phyloP scores from a whole-genome alignment of 768 basidiomycete genomes.

The Tephrocybe sp. region DNA sequence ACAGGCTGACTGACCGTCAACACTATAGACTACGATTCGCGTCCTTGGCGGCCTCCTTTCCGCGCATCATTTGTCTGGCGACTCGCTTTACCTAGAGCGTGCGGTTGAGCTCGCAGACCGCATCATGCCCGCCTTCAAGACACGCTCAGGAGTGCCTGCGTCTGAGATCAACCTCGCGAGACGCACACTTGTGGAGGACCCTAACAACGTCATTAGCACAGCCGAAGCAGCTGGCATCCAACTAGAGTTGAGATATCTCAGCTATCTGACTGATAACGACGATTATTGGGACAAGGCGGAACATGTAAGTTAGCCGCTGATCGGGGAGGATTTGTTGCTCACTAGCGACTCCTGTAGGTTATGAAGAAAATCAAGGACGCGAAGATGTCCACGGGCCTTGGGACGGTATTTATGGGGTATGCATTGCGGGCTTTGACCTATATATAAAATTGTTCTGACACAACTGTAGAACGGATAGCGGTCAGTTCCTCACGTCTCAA shows the following conservation, averaged over 20 bases:
- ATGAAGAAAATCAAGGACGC: constrained; percentile 71
- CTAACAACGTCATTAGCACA: constrained; percentile 67
- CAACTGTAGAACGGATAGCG: constrained; percentile 35
- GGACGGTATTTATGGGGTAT: constrained; percentile 84
- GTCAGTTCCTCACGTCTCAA: constrained; percentile 58
- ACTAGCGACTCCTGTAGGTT: constrained; percentile 34
- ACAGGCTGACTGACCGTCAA: background rate
- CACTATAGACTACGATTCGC: constrained; percentile 81
- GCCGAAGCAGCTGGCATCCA: constrained; percentile 88
- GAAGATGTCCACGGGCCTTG: constrained; percentile 66
- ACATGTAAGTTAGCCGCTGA: constrained; percentile 39
- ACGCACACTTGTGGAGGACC: constrained; percentile 61
- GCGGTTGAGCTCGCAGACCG: constrained; percentile 85
- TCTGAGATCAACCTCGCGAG: constrained; percentile 73
- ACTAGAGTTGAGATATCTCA: constrained; percentile 88
- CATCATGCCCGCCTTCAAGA: constrained; percentile 80
- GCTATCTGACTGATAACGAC: constrained; percentile 71
- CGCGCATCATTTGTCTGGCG: constrained; percentile 81
- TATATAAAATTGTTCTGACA: background rate
- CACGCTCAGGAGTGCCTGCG: constrained; percentile 77
- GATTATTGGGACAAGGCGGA: constrained; percentile 86
- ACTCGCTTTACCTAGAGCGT: constrained; percentile 71
- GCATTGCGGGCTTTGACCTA: constrained; percentile 7
- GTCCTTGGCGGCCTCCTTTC: constrained; percentile 89
- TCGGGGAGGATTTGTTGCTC: background rate